Conservation (phyloP, 352 stramenopile genomes). For the Pythium diclinum region DNA sequence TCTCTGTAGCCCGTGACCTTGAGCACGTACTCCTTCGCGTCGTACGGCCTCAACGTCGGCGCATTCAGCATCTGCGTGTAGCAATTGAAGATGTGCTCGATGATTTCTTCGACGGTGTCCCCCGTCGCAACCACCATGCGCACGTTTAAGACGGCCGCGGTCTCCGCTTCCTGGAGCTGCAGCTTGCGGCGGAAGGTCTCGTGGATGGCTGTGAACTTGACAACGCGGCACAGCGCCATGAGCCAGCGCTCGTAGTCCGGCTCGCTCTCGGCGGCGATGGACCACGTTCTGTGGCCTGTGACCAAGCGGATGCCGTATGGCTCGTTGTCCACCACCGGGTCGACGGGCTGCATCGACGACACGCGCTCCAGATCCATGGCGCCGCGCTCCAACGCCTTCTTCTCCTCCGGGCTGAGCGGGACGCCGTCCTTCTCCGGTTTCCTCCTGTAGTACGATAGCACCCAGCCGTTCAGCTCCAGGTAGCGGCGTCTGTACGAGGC, state of each 20-base stretch:
- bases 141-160: constrained; percentile 80
- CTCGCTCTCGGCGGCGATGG: constrained; percentile 70
- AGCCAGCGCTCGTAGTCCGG: constrained; percentile 78
- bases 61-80: constrained; percentile 81
- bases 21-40: constrained; percentile 75
- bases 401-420: constrained; percentile 64
- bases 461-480: constrained; percentile 75
- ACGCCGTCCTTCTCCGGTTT: constrained; percentile 80
- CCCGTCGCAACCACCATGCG: constrained; percentile 80
- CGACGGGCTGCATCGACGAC: constrained; percentile 76
- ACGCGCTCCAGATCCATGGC: constrained; percentile 78
- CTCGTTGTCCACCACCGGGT: constrained; percentile 42
- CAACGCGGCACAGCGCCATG: constrained; percentile 69
- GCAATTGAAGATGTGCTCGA: constrained; percentile 88
- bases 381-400: constrained; percentile 65
- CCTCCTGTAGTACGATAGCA: constrained; percentile 85
- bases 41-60: constrained; percentile 68
- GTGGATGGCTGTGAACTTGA: constrained; percentile 82
- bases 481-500: constrained; percentile 79
- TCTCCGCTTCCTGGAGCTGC: constrained; percentile 78
- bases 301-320: constrained; percentile 74
- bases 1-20: constrained; percentile 86
- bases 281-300: constrained; percentile 73
- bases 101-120: constrained; percentile 83
- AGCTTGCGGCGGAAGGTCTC: constrained; percentile 83